Conservation (phyloP, 768 basidiomycete genomes). For the Termitomyces sp. region DNA sequence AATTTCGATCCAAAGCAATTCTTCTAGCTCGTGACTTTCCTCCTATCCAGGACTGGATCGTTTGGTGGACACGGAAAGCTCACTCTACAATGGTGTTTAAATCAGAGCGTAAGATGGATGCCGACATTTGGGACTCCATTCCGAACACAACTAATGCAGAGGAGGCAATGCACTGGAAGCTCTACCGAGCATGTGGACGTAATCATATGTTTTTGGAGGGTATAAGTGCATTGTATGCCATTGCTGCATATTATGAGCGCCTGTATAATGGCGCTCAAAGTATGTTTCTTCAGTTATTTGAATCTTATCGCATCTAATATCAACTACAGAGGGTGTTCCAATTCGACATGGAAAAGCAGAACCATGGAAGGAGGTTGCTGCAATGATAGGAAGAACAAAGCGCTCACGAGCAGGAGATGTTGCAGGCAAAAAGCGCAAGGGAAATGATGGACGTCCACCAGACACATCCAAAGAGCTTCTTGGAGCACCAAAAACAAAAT, state of each 20-base stretch:
- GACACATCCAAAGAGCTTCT: neutral
- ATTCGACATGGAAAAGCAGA: neutral
- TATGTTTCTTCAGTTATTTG: too few species aligned
- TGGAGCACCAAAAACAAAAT: neutral
- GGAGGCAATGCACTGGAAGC: conserved; percentile 33
- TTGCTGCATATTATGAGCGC: neutral
- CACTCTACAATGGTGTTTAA: conserved; percentile 26
- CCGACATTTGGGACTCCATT: conserved; percentile 22
- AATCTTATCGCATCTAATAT: too few species aligned
- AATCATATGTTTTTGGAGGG: conserved; percentile 24
- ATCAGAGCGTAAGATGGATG: conserved; percentile 18
- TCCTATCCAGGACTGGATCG: conserved; percentile 23
- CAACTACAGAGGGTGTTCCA: neutral
- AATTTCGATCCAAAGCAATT: conserved; percentile 12
- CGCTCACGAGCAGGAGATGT: neutral
- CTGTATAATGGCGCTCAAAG: neutral
- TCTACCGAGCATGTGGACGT: conserved; percentile 26
- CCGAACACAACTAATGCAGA: conserved; percentile 34
- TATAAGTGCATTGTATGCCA: neutral
- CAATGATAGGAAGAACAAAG: neutral
- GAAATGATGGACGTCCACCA: neutral
- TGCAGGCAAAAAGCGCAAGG: neutral
- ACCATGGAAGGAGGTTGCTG: neutral
- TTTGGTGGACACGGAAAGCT: conserved; percentile 27
- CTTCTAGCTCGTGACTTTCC: conserved; percentile 26